Base-by-base conservation (phyloP, 1,139 yeast genomes). In the Debaryomyces sp. region DNA sequence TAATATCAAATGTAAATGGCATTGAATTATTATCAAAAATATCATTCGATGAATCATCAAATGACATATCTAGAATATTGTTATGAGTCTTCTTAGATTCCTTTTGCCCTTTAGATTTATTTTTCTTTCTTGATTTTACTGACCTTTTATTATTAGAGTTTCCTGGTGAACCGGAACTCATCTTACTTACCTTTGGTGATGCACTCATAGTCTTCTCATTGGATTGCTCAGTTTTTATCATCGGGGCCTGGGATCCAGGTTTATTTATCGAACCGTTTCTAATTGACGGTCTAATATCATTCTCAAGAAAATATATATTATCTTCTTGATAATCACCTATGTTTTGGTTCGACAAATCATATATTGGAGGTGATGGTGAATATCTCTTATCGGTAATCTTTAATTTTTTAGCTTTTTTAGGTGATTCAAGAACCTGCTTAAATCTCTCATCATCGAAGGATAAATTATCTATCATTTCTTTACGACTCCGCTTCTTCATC, bases 271-370 rank as follows among this genome's bases (percentile, higher is more conserved):
- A 5, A 12, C 8, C 38, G 6, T 18, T 32, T 15, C 15, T 41
- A 17, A 41, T 5, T 9, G 27, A 12, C 4, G 51, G 51, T 21
- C 47, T 48, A 2, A 60, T 49, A 46, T 62, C 56, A 23, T 49
- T 52, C 42, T 70, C 75, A 45, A 68, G 54, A 40, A 52, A 58
- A 4, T 59, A 61, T 7, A 73, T 42, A 50, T 73, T 68, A 2
- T 58, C 59, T 45, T 70, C 78, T 7, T 64, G 73, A 48, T 73
- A 73, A 36, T 72, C 74, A 13, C 74, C 76, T 8, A 69, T 53
- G 36, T 71, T 67, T 30, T 71, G 73, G 39, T 67, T 59, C 0
- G 75, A 70, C 5, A 57, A 45, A 45, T 70, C 73, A 50, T 56
- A 57, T 21, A 59, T 53, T 5, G 62, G 52, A 2, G 59, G 58